Conservation (phyloP, 768 basidiomycete species). For the Boletus pseudo-olivaceus region DNA sequence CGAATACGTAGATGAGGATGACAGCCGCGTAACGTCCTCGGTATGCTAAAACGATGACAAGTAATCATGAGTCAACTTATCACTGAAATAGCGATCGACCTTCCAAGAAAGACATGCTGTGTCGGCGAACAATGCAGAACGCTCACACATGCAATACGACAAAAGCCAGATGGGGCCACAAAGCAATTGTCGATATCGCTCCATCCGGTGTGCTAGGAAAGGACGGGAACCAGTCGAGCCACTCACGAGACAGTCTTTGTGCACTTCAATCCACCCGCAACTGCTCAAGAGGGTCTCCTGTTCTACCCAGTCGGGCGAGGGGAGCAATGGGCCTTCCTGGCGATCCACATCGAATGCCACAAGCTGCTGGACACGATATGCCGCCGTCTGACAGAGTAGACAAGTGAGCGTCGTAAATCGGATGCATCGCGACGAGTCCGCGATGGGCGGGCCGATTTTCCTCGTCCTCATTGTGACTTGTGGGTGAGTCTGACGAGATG, state of each 20-base stretch:
- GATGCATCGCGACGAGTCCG: slow-evolving; percentile 45
- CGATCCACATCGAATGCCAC: slow-evolving; percentile 55
- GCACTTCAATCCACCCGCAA: slow-evolving; percentile 72
- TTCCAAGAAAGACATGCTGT: slow-evolving; percentile 6
- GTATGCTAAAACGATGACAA: slow-evolving; percentile 22
- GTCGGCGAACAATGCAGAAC: slow-evolving; percentile 6
- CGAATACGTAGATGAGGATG: slow-evolving; percentile 44
- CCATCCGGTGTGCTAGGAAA: not conserved
- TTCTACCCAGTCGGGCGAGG: slow-evolving; percentile 76
- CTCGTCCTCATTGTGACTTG: slow-evolving; percentile 68
- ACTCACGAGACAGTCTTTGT: slow-evolving; percentile 66
- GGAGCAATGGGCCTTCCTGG: slow-evolving; percentile 62
- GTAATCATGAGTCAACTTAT: slow-evolving; percentile 15
- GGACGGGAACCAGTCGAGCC: not conserved
- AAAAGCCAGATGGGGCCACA: slow-evolving; percentile 1
- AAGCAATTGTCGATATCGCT: not conserved
- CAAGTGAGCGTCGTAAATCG: slow-evolving; percentile 68
- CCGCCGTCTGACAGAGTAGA: slow-evolving; percentile 58
- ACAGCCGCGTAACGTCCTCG: slow-evolving; percentile 21
- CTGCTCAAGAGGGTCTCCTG: slow-evolving; percentile 63
- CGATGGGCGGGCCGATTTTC: slow-evolving; percentile 41
- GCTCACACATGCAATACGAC: not conserved
- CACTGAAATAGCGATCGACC: not conserved
- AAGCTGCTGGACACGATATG: slow-evolving; percentile 67
- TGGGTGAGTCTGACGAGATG: slow-evolving; percentile 51